These are phyloP conservation scores for Mycena sanguinolenta DNA, from an alignment of 768 basidiomycete species.

Conservation along the genomic window DNA sequence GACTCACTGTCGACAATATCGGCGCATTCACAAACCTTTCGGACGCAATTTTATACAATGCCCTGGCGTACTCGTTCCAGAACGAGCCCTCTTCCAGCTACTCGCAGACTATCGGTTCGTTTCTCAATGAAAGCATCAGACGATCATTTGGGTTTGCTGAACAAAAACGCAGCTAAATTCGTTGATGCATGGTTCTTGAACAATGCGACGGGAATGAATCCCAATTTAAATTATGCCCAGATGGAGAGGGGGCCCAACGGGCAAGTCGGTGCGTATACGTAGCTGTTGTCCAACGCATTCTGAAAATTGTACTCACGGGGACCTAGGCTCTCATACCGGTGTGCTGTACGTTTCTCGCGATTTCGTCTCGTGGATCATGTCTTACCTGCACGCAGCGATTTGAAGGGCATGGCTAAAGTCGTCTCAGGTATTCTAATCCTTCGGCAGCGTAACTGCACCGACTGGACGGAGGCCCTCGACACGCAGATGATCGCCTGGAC, in stretches of 20 bases:
- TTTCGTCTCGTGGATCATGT: not conserved
- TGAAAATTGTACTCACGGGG: slow-evolving; percentile 42
- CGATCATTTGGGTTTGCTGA: not conserved
- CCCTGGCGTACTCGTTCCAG: slow-evolving; percentile 66
- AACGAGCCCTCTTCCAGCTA: slow-evolving; percentile 53
- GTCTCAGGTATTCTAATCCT: slow-evolving; percentile 66
- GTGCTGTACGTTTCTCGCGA: slow-evolving; percentile 58
- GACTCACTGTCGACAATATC: slow-evolving; percentile 65
- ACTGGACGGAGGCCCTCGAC: slow-evolving; percentile 70
- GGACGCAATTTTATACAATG: slow-evolving; percentile 73
- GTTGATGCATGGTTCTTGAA: slow-evolving; percentile 75
- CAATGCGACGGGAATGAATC: slow-evolving; percentile 70
- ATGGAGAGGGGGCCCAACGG: slow-evolving; percentile 58
- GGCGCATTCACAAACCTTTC: slow-evolving; percentile 68
- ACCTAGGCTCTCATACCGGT: slow-evolving; percentile 62
- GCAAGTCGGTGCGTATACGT: slow-evolving; percentile 41
- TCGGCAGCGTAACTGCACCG: slow-evolving; percentile 59
- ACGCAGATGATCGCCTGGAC: slow-evolving; percentile 64
- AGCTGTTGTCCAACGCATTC: slow-evolving; percentile 33
- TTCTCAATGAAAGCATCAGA: not conserved
- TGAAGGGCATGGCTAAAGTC: slow-evolving; percentile 71
- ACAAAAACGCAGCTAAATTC: slow-evolving; percentile 51
- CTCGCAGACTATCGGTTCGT: slow-evolving; percentile 56
- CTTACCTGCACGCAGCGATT: slow-evolving; percentile 55
- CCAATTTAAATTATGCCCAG: slow-evolving; percentile 72